Evolutionary conservation across 2,329 filamentous ascomycete species (phyloP), one percentile per base, ranked within the genome.

Genomic region (Teratosphaeria destructans): DNA sequence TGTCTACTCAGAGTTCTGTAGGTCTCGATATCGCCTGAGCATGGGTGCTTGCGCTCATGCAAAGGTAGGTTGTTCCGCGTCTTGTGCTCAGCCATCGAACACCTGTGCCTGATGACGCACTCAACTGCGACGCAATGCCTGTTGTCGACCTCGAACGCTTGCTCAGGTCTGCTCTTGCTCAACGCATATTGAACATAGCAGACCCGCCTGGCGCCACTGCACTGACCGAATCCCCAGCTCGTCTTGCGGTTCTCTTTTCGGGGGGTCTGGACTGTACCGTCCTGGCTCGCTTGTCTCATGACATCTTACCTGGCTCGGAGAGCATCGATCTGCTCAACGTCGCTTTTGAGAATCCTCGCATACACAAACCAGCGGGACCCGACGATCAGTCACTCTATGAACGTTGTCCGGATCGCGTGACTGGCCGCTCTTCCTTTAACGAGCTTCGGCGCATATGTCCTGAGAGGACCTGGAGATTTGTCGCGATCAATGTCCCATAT

Each of bases 201-300:
- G 68, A 78, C n/a, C 63, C 62, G 26, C 64, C 66, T 16, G 56
- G 2, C 14, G 16, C 49, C 10, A 11, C 29, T 27, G 12, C 8
- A 16, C 12, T 55, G 47, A 26, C 19, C 1, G n/a, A n/a, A n/a
- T 26, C 78, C 82, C 19, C n/a, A 39, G 32, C 55, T 37, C 81
- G 81, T 58, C 73, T 96, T 14, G 91, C 90, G 0, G 79, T 99
- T 1, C 78, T 99, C 0, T 99, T 97, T 72, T 99, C 94, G 0
- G 94, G 94, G 2, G 94, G 94, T 0, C 81, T 99, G 6, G 94
- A 99, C 72, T 97, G 94, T 71, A 93, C 92, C 0, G 79, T 96
- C 0, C 79, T 99, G 55, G 93, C 93, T 26, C 84, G 91, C 52
- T 75, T 97, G 27, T 79, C 83, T 11, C 89, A 96, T 70, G 87